These are phyloP conservation scores for Psilocybe subaeruginosa DNA, from an alignment of 768 basidiomycete genomes.

Conservation along the genomic window DNA sequence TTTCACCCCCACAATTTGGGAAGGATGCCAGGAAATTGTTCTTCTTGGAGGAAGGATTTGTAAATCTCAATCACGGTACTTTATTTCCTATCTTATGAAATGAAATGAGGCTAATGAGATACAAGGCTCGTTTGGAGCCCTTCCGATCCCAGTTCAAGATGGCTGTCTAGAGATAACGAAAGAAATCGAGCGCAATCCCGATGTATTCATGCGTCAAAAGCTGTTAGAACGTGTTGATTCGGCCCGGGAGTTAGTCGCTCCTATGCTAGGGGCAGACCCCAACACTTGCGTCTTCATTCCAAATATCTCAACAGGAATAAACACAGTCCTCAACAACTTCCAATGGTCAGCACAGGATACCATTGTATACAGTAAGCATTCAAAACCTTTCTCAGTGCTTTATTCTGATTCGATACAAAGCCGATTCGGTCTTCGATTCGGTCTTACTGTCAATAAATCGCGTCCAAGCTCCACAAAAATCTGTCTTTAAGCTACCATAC, in stretches of 20 bases:
- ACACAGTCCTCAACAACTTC: conserved; percentile 66
- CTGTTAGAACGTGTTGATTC: conserved; percentile 32
- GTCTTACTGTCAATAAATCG: conserved; percentile 1
- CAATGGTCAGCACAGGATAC: conserved; percentile 65
- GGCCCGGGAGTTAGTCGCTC: conserved; percentile 47
- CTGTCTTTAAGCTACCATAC: neutral
- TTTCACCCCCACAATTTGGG: neutral
- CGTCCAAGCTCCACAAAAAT: neutral
- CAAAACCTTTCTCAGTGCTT: conserved; percentile 5
- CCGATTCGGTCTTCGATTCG: conserved; percentile 6
- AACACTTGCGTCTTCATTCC: conserved; percentile 59
- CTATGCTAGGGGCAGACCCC: conserved; percentile 45
- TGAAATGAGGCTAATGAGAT: neutral
- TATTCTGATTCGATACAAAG: neutral
- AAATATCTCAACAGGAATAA: conserved; percentile 65
- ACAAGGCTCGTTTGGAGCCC: conserved; percentile 57
- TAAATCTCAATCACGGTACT: conserved; percentile 9
- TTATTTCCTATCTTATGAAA: neutral
- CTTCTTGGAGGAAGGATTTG: neutral
- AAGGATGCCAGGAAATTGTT: conserved; percentile 2
- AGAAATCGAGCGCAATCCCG: conserved; percentile 53
- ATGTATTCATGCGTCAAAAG: conserved; percentile 48
- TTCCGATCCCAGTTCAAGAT: conserved; percentile 50
- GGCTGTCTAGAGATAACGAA: conserved; percentile 41
- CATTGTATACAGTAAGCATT: conserved; percentile 55